phyloP scores from a whole-genome alignment of 805 yeast species.

The Cyberlindnera nakhonratchasimensis region DNA sequence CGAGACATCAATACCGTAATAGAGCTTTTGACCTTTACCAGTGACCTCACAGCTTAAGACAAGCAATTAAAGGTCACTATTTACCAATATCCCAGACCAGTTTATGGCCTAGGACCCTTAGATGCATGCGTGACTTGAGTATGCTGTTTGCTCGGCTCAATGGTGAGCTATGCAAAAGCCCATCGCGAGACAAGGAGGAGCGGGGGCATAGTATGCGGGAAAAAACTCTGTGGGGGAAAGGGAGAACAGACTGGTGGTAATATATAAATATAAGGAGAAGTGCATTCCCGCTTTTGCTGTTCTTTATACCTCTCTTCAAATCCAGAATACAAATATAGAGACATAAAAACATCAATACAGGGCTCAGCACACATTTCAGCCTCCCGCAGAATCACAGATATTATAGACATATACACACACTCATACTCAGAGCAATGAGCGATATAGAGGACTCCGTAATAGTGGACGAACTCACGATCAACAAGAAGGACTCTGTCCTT shows the following conservation, averaged over 20 bases:
- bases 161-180: too few species aligned
- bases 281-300: not conserved
- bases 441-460: constrained; percentile 23
- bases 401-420: not conserved
- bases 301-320: not conserved
- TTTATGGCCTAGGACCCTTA: too few species aligned
- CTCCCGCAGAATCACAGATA: not conserved
- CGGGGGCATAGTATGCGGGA: too few species aligned
- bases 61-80: too few species aligned
- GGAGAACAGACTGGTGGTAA: not conserved
- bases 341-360: not conserved
- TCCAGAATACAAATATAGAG: not conserved
- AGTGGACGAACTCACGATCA: constrained; percentile 77
- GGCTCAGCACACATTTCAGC: not conserved
- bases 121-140: constrained; percentile 2
- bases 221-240: not conserved
- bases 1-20: too few species aligned
- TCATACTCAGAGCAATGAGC: constrained; percentile 7
- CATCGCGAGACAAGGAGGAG: too few species aligned
- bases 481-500: constrained; percentile 32
- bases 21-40: too few species aligned
- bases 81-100: too few species aligned
- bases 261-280: not conserved
- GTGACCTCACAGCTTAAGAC: too few species aligned
- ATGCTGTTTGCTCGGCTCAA: constrained; percentile 9